Percentiles rank a stretch among this genome's conserved stretches.
Evolutionary conservation across 169 alveolate species (phyloP).

Genomic region (Babesia sp.): DNA sequence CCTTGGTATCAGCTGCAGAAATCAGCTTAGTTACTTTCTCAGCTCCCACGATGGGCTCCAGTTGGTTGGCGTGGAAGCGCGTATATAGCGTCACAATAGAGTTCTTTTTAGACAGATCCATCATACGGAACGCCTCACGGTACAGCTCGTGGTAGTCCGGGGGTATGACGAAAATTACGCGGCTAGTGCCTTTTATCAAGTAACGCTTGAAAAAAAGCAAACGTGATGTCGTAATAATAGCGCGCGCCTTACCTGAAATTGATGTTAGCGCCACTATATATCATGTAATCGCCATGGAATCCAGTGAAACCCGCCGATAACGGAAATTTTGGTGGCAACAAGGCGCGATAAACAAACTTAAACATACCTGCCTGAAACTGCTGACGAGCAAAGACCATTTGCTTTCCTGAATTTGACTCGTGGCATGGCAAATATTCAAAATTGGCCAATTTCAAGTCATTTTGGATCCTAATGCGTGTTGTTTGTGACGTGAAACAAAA

Average conservation of each 20-base stretch:
- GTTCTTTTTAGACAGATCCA: constrained; percentile 27
- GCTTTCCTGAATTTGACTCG: constrained; percentile 52
- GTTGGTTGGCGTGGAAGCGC: constrained; percentile 67
- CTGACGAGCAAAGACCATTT: constrained; percentile 61
- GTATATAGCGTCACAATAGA: constrained; percentile 73
- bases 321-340: no score
- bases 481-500: not conserved
- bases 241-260: constrained; percentile 43
- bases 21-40: constrained; percentile 51
- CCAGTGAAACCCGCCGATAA: no score
- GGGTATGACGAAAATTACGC: constrained; percentile 67
- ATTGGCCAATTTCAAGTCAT: constrained; percentile 38
- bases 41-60: constrained; percentile 75
- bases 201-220: constrained; percentile 75
- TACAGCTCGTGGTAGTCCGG: constrained; percentile 73
- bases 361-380: constrained; percentile 51
- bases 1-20: constrained; percentile 67
- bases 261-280: not conserved
- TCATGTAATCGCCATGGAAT: no score
- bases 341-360: no score
- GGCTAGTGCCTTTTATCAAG: constrained; percentile 72
- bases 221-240: constrained; percentile 69
- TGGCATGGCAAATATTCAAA: constrained; percentile 60
- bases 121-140: constrained; percentile 43
- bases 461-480: constrained; percentile 36